A percentile compares a stretch with the other conserved stretches of the same genome.
These are phyloP conservation scores for Streptanthus diversifolius DNA, from an alignment of 345 rosid species.

Conservation along the genomic window DNA sequence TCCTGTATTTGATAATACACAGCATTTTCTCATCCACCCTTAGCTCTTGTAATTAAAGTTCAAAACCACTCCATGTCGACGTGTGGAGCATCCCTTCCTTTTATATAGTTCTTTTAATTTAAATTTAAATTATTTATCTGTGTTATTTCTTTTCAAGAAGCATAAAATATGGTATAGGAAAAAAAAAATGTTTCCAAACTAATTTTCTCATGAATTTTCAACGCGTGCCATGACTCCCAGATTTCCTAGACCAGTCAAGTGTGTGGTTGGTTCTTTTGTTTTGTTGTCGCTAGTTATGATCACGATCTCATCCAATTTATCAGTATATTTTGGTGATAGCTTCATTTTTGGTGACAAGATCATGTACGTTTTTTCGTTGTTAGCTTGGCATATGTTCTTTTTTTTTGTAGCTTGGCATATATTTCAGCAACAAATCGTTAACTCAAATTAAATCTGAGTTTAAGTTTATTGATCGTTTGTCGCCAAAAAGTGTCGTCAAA, in stretches of 20 bases:
- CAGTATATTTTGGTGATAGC: not conserved
- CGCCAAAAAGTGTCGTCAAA: not conserved
- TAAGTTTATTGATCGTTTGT: not conserved
- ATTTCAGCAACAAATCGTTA: not conserved
- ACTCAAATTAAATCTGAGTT: not conserved
- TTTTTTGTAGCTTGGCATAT: not conserved
- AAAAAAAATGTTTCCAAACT: not conserved
- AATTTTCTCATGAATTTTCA: not conserved
- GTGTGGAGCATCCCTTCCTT: not conserved
- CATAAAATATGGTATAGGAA: not conserved
- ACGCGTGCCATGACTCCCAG: not conserved
- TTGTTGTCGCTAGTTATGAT: not conserved
- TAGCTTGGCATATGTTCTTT: not conserved
- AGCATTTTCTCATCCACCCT: not conserved
- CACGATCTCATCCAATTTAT: not conserved
- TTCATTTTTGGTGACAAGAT: not conserved
- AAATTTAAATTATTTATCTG: not conserved
- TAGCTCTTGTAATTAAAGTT: conserved; percentile 3
- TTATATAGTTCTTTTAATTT: not conserved
- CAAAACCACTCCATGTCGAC: not conserved
- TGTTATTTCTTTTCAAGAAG: not conserved
- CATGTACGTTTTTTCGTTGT: not conserved
- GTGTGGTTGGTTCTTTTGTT: not conserved
- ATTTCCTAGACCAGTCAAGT: not conserved
- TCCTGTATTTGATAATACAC: not conserved